Evolutionary conservation across 805 yeast genomes (phyloP).

Genomic region (Allodekkera sacchari): DNA sequence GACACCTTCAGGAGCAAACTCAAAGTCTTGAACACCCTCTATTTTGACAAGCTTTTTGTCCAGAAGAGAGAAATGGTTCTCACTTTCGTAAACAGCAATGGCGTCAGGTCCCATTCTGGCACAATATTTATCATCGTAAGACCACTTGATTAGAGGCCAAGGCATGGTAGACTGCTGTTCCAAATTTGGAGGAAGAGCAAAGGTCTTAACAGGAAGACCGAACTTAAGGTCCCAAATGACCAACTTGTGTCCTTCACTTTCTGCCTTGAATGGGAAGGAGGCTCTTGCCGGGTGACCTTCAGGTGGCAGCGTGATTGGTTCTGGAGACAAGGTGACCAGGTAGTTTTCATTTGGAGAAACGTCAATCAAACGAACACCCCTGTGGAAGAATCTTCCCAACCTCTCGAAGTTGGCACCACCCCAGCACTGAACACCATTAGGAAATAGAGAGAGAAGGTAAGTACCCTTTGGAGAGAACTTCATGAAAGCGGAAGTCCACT

Average conservation of each 20-base stretch:
- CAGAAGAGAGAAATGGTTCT: conserved; percentile 59
- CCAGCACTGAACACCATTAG: conserved; percentile 93
- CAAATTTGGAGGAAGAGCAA: conserved; percentile 76
- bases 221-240: conserved; percentile 88
- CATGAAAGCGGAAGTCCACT: conserved; percentile 83
- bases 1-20: conserved; percentile 89
- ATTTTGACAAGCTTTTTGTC: conserved; percentile 81
- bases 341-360: conserved; percentile 89
- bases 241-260: conserved; percentile 86
- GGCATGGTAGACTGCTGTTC: conserved; percentile 60
- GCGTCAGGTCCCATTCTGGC: conserved; percentile 95
- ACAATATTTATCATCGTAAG: conserved; percentile 83
- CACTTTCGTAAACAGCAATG: conserved; percentile 80
- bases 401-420: conserved; percentile 79
- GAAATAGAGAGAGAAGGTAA: conserved; percentile 77
- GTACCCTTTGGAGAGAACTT: conserved; percentile 93
- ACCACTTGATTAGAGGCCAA: conserved; percentile 98
- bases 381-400: conserved; percentile 74
- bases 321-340: conserved; percentile 83
- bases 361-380: conserved; percentile 81
- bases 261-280: conserved; percentile 74
- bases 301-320: conserved; percentile 68
- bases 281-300: conserved; percentile 55
- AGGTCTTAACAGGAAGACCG: conserved; percentile 78
- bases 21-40: conserved; percentile 82